Conservation (phyloP, 495 filamentous ascomycete genomes). For the Hypoxylon fuscum region DNA sequence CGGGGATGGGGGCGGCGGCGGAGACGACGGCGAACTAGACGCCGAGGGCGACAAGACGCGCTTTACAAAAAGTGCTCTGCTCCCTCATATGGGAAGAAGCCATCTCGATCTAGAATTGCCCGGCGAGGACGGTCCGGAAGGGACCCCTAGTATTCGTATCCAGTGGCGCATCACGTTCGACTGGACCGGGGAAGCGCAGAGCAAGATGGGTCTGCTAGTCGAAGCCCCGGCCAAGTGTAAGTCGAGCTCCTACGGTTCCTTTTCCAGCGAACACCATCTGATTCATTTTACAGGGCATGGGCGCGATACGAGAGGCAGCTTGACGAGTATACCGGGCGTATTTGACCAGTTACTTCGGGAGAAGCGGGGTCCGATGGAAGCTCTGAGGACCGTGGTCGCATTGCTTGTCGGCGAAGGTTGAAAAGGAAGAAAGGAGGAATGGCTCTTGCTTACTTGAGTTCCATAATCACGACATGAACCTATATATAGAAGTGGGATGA, state of each 20-base stretch:
- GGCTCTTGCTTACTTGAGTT: neutral
- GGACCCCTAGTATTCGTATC: slow-evolving; percentile 50
- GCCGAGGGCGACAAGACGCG: slow-evolving; percentile 17
- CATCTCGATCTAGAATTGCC: slow-evolving; percentile 53
- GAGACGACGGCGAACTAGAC: slow-evolving; percentile 23
- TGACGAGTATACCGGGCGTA: slow-evolving; percentile 59
- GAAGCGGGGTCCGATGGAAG: slow-evolving; percentile 58
- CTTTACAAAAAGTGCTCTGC: slow-evolving; percentile 38
- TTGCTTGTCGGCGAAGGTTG: slow-evolving; percentile 54
- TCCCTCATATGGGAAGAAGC: slow-evolving; percentile 55
- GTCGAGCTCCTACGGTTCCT: slow-evolving; percentile 30
- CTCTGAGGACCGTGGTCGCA: slow-evolving; percentile 62
- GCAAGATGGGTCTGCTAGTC: slow-evolving; percentile 55
- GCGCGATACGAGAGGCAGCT: slow-evolving; percentile 54
- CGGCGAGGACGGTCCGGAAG: slow-evolving; percentile 11
- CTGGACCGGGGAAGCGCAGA: slow-evolving; percentile 70
- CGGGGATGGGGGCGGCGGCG: slow-evolving; percentile 32
- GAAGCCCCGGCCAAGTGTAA: slow-evolving; percentile 62
- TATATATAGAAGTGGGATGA: slow-evolving; percentile 12
- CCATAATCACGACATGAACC: neutral
- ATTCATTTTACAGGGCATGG: slow-evolving; percentile 57
- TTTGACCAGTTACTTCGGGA: slow-evolving; percentile 62
- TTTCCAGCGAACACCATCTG: slow-evolving; percentile 28
- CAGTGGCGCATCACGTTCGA: slow-evolving; percentile 68
- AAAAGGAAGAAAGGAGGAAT: neutral